phyloP scores from a whole-genome alignment of 202 grass and related monocot species.

The Panicum virgatum region DNA sequence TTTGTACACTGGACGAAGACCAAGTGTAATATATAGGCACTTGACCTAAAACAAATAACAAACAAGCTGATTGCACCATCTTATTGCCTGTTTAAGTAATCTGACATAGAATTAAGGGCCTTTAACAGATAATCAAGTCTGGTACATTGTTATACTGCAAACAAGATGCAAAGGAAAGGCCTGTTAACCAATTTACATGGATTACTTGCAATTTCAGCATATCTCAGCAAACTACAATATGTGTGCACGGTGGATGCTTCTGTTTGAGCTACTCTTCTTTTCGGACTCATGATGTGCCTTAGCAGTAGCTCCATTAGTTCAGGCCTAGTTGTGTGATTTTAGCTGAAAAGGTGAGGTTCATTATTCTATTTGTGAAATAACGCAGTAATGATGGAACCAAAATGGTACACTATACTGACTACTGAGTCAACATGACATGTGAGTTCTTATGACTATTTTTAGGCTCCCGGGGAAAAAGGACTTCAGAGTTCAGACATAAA shows the following conservation, averaged over 20 bases:
- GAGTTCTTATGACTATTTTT: constrained; percentile 30
- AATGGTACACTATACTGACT: constrained; percentile 4
- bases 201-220: not conserved
- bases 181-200: constrained; percentile 17
- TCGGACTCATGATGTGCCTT: not conserved
- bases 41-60: constrained; percentile 19
- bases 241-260: not conserved
- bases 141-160: constrained; percentile 22
- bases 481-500: not conserved
- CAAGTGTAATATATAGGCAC: constrained; percentile 27
- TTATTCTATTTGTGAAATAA: constrained; percentile 26
- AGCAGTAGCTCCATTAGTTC: not conserved
- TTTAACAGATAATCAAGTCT: constrained; percentile 14
- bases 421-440: constrained; percentile 10
- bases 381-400: constrained; percentile 11
- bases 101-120: not conserved
- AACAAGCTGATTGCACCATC: not conserved
- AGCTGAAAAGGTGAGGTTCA: not conserved
- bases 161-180: not conserved
- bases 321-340: not conserved
- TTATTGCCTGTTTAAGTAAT: constrained; percentile 17
- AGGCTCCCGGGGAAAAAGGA: not conserved
- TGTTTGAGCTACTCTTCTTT: constrained; percentile 30
- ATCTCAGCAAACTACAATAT: not conserved
- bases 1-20: constrained; percentile 30